Evolutionary conservation across 257 asterid species (phyloP).

Genomic region (Galeopsis tetrahit): DNA sequence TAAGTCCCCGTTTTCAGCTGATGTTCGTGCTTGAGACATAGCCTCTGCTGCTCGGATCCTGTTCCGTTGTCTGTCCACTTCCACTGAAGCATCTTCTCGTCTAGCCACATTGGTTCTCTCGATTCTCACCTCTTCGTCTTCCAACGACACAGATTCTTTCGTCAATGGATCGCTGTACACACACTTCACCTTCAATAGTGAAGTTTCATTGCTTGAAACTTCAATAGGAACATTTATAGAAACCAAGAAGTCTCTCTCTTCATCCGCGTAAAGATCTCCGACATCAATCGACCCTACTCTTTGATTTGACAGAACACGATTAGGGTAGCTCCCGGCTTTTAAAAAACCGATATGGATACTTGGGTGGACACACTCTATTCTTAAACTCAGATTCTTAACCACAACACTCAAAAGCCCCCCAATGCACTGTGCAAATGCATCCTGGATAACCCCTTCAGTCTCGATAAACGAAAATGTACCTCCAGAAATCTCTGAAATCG

Average conservation of each 20-base stretch:
- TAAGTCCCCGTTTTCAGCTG: constrained; percentile 83
- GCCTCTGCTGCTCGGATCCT: constrained; percentile 88
- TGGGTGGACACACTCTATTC: constrained; percentile 62
- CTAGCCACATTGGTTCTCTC: constrained; percentile 53
- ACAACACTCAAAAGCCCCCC: constrained; percentile 96
- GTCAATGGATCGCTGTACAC: constrained; percentile 71
- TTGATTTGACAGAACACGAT: constrained; percentile 51
- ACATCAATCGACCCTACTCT: constrained; percentile 70
- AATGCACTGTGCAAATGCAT: constrained; percentile 98
- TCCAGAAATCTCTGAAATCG: constrained; percentile 90
- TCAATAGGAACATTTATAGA: constrained; percentile 72
- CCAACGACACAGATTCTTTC: constrained; percentile 54
- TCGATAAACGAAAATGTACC: constrained; percentile 98
- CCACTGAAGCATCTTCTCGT: constrained; percentile 57
- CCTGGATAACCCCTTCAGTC: constrained; percentile 93
- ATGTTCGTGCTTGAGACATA: constrained; percentile 70
- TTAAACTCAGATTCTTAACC: constrained; percentile 71
- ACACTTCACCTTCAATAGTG: constrained; percentile 66
- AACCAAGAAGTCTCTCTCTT: constrained; percentile 87
- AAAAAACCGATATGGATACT: constrained; percentile 54
- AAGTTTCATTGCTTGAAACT: constrained; percentile 49
- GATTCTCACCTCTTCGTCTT: constrained; percentile 59
- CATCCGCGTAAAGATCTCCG: constrained; percentile 93
- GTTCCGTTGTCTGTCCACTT: constrained; percentile 91
- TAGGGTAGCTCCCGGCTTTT: constrained; percentile 81